Percentiles rank a stretch among this genome's conserved stretches.
phyloP scores from a whole-genome alignment of 495 filamentous ascomycete species.

The Neurospora sp. region DNA sequence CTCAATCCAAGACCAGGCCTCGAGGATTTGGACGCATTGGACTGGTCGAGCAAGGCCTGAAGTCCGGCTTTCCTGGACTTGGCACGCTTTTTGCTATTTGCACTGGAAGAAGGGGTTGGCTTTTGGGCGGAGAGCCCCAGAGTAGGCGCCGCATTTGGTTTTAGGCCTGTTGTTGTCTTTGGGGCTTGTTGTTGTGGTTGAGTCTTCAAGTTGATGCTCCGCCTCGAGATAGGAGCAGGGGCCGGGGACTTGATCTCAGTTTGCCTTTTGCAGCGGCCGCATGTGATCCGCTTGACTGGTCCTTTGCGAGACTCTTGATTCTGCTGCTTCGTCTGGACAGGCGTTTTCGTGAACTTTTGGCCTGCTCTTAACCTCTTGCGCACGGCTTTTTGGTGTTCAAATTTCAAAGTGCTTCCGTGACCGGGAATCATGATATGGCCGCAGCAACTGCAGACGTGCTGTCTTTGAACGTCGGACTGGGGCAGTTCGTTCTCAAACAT shows the following conservation, averaged over 20 bases:
- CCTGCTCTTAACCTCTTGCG: conserved; percentile 3
- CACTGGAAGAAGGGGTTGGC: conserved; percentile 24
- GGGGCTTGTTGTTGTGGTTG: conserved; percentile 13
- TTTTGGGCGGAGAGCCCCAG: conserved; percentile 3
- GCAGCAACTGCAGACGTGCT: conserved; percentile 40
- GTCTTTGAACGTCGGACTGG: conserved; percentile 31
- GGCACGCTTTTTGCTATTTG: conserved; percentile 43
- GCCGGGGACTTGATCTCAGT: conserved; percentile 28
- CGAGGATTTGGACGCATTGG: conserved; percentile 23
- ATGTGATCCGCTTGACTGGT: conserved; percentile 31
- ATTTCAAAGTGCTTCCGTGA: conserved; percentile 25
- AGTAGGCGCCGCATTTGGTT: not conserved
- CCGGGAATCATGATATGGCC: conserved; percentile 43
- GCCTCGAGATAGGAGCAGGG: conserved; percentile 24
- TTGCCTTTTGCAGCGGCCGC: conserved; percentile 30
- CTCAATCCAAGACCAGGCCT: conserved; percentile 34
- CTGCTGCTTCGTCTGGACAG: conserved; percentile 1
- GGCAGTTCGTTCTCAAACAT: conserved; percentile 33
- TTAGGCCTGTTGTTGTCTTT: conserved; percentile 39
- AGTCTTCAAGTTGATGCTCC: conserved; percentile 7
- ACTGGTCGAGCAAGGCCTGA: conserved; percentile 39
- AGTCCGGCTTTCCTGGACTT: conserved; percentile 45
- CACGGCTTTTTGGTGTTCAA: conserved; percentile 18
- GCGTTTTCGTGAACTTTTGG: not conserved
- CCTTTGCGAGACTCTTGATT: conserved; percentile 4